These are phyloP conservation scores for Exidia glandulosa DNA, from an alignment of 768 basidiomycete genomes.

Conservation along the genomic window DNA sequence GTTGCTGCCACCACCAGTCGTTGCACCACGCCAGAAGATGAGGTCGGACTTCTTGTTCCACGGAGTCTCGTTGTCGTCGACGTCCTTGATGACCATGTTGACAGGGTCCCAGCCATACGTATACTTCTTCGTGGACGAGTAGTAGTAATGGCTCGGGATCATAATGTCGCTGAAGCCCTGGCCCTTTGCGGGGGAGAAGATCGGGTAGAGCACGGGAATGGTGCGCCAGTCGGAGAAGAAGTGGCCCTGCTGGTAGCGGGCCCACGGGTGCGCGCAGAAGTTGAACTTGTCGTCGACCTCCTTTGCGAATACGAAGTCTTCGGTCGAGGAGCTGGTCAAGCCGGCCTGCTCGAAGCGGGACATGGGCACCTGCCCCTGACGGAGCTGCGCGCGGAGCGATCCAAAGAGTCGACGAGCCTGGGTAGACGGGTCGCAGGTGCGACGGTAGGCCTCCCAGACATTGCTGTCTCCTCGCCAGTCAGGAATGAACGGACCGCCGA, in stretches of 20 bases:
- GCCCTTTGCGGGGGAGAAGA: constrained; percentile 86
- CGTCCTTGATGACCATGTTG: constrained; percentile 56
- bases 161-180: constrained; percentile 81
- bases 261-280: constrained; percentile 74
- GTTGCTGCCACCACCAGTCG: constrained; percentile 85
- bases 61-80: constrained; percentile 74
- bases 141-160: constrained; percentile 96
- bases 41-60: constrained; percentile 85
- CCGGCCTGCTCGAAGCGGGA: constrained; percentile 22
- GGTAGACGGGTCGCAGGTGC: constrained; percentile 74
- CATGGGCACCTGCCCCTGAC: constrained; percentile 13
- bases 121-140: constrained; percentile 66
- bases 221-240: constrained; percentile 97
- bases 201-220: constrained; percentile 78
- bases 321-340: constrained; percentile 18
- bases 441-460: constrained; percentile 90
- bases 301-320: constrained; percentile 54
- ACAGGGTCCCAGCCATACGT: constrained; percentile 87
- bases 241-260: constrained; percentile 82
- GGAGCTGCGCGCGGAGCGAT: constrained; percentile 40
- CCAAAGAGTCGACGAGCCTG: constrained; percentile 76
- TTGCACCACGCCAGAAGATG: constrained; percentile 93
- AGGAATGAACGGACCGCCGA: constrained; percentile 56
- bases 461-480: constrained; percentile 80
- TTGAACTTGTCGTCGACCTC: constrained; percentile 56